Evolutionary conservation across 2,329 filamentous ascomycete species (phyloP), one percentile per base, ranked within the genome.

Genomic region (Corinectria fuckeliana): DNA sequence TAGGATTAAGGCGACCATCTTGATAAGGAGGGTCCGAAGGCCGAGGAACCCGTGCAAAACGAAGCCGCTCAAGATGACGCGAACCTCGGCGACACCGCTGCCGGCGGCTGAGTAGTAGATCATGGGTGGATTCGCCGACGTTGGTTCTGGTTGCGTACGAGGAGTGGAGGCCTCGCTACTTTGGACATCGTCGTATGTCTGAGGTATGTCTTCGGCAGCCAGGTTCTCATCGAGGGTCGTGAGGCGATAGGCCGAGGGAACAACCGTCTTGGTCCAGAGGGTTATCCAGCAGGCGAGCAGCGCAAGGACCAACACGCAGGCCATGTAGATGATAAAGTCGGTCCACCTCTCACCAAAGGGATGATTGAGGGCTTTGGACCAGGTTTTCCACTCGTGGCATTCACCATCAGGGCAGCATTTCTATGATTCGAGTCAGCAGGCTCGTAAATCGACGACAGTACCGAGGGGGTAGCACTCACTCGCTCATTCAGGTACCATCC

Each of bases 21-120:
- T 99, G 77, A 96, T 85, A 5, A 94, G 76, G 26, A 99, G 82
- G 0, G 95, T 98, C 72, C 90, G 91, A 36, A 96, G 76, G 68
- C 95, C 95, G 7, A 99, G 84, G 73, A 98, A 98, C 1, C 95
- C 94, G 80, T 98, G 95, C 55, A 99, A 81, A 55, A 99, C 94
- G 71, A 98, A 99, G 5, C 95, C 95, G 70, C 93, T 97, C n/a
- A 98, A 85, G 58, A 98, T 98, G 60, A 98, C 95, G 65, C 95
- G 93, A 56, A 98, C 94, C 78, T 99, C 95, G 6, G 95, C 95
- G 11, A 99, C 95, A 69, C 95, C 95, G 76, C 93, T 97, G 48
- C 95, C 95, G 39, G 94, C 94, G 58, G 94, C 95, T 7, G 95
- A 93, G 75, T 97, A 99, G 76, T 97, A 99, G 5, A 94, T 85